Conservation (phyloP, 306 rosid species). For the Cucumis sativus region DNA sequence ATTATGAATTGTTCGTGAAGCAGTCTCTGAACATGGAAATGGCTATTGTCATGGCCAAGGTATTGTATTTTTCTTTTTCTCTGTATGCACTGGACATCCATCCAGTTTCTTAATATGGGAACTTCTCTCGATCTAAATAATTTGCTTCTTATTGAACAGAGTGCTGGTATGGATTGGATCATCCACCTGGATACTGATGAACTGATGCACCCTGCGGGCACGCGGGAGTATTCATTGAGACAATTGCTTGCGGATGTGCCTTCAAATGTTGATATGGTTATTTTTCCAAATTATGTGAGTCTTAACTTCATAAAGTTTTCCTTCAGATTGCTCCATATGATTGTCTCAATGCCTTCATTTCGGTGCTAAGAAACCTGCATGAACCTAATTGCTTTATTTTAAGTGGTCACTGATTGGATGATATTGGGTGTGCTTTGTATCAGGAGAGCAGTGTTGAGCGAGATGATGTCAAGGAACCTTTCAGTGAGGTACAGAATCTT, state of each 20-base stretch:
- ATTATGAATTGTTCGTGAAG: slow-evolving; percentile 94
- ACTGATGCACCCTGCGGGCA: slow-evolving; percentile 62
- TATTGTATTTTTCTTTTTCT: slow-evolving; percentile 23
- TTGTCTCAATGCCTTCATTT: not conserved
- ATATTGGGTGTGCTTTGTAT: slow-evolving; percentile 12
- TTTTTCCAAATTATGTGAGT: slow-evolving; percentile 93
- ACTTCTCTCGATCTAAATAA: not conserved
- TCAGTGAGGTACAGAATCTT: slow-evolving; percentile 64
- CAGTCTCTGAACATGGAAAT: slow-evolving; percentile 96
- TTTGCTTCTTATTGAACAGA: slow-evolving; percentile 27
- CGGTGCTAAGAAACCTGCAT: not conserved
- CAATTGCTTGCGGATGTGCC: slow-evolving; percentile 76
- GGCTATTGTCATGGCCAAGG: slow-evolving; percentile 98
- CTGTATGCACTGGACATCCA: not conserved
- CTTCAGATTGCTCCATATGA: not conserved
- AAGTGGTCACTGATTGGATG: not conserved
- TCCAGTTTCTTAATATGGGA: not conserved
- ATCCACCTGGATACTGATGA: slow-evolving; percentile 95
- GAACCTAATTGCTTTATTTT: not conserved
- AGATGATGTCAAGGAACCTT: slow-evolving; percentile 86
- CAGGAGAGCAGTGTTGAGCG: slow-evolving; percentile 95
- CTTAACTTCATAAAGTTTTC: not conserved
- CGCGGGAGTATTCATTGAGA: slow-evolving; percentile 72
- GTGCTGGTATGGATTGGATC: slow-evolving; percentile 88
- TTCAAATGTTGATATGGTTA: slow-evolving; percentile 78